Conservation (phyloP, 768 basidiomycete genomes). For the Boletus coccyginus region DNA sequence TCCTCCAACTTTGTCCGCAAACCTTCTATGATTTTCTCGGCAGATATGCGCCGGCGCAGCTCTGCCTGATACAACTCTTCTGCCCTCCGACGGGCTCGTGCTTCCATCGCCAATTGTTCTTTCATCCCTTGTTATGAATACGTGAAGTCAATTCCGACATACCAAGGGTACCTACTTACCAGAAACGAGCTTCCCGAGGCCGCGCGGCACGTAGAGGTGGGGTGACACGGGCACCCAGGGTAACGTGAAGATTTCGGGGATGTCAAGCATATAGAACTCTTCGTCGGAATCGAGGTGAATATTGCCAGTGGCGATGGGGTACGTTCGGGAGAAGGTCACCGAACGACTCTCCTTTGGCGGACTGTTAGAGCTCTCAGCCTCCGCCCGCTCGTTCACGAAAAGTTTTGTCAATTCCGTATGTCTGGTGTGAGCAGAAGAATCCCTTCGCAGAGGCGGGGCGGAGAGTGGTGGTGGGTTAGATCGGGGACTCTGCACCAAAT, state of each 20-base stretch:
- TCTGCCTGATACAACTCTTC: slow-evolving; percentile 34
- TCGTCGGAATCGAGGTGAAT: slow-evolving; percentile 3
- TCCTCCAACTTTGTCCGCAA: slow-evolving; percentile 12
- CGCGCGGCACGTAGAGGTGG: slow-evolving; percentile 35
- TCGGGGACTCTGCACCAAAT: background rate
- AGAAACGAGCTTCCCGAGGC: slow-evolving; percentile 34
- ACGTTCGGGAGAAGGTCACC: background rate
- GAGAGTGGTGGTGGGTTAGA: background rate
- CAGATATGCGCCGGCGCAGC: slow-evolving; percentile 27
- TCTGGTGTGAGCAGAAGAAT: background rate
- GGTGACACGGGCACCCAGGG: slow-evolving; percentile 34
- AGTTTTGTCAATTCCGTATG: background rate
- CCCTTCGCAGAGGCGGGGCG: background rate
- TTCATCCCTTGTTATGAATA: slow-evolving; percentile 28
- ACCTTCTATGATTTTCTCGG: slow-evolving; percentile 25
- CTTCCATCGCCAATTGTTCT: slow-evolving; percentile 30
- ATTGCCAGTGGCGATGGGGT: background rate
- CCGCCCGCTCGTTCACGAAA: background rate
- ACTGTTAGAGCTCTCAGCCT: background rate
- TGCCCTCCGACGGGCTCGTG: slow-evolving; percentile 32
- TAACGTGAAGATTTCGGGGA: slow-evolving; percentile 30
- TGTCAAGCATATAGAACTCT: slow-evolving; percentile 35
- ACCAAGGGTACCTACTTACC: slow-evolving; percentile 22
- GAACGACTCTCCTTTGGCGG: background rate
- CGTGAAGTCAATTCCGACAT: background rate